Conservation (phyloP, 371 early-diverging fungal species). For the Actinomortierella ambigua region DNA sequence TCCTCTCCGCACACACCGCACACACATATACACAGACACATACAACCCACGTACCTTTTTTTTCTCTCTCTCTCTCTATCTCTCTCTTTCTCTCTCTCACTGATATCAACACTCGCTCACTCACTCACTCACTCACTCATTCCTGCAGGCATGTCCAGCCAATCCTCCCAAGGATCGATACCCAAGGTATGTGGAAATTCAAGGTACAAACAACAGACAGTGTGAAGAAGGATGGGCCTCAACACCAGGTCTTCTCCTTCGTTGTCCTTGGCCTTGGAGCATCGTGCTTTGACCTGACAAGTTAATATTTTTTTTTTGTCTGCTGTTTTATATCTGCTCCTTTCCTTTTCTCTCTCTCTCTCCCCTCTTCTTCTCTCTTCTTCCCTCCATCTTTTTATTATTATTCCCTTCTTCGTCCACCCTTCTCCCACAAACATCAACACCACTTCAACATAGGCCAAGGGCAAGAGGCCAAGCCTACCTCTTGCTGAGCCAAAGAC, state of each 20-base stretch:
- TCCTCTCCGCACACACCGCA: too few relatives aligned
- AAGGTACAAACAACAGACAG: not conserved
- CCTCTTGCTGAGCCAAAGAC: conserved; percentile 30
- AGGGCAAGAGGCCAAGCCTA: conserved; percentile 31
- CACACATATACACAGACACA: too few relatives aligned
- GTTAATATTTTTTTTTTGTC: too few relatives aligned
- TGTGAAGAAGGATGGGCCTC: too few relatives aligned
- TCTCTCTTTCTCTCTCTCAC: not conserved
- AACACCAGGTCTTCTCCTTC: too few relatives aligned
- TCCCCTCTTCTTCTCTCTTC: not conserved
- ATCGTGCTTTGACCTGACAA: too few relatives aligned
- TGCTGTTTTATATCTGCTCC: too few relatives aligned
- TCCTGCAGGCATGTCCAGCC: not conserved
- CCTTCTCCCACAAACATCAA: not conserved
- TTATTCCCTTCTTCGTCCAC: not conserved
- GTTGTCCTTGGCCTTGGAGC: too few relatives aligned
- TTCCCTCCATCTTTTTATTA: not conserved
- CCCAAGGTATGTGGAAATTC: not conserved
- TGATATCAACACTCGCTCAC: not conserved
- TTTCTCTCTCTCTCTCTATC: not conserved
- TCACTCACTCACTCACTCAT: not conserved
- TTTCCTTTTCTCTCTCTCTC: not conserved
- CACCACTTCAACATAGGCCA: conserved; percentile 15
- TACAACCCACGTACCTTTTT: not conserved
- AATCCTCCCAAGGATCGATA: not conserved